These are phyloP conservation scores for Starmerella ratchasimensis DNA, from an alignment of 805 yeast species.

Conservation along the genomic window DNA sequence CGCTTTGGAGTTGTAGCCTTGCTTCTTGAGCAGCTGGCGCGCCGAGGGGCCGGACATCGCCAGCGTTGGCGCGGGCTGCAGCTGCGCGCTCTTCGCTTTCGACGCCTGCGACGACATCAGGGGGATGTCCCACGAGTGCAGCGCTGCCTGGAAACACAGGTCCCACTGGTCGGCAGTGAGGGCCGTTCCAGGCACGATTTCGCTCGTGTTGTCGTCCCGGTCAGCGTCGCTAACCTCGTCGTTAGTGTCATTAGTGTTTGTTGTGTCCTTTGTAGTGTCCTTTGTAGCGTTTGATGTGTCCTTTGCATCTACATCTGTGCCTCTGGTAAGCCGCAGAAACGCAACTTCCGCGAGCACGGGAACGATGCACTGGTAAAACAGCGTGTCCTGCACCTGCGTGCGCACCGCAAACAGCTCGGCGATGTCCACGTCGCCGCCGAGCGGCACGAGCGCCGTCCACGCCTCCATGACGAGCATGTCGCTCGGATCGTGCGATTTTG, in stretches of 20 bases:
- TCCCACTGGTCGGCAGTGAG: slow-evolving; percentile 50
- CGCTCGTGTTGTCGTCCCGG: too few relatives aligned
- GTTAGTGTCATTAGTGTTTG: too few relatives aligned
- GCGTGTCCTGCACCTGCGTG: slow-evolving; percentile 3
- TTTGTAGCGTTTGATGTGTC: too few relatives aligned
- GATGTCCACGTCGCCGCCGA: slow-evolving; percentile 3
- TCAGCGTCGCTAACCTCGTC: too few relatives aligned
- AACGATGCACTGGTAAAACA: slow-evolving; percentile 6
- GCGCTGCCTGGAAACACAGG: slow-evolving; percentile 38
- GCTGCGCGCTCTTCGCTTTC: background rate
- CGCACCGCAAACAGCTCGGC: slow-evolving; percentile 6
- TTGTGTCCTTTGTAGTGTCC: too few relatives aligned
- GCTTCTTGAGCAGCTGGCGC: background rate
- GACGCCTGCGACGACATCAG: slow-evolving; percentile 15
- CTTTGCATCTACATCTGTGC: too few relatives aligned
- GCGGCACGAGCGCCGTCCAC: slow-evolving; percentile 9
- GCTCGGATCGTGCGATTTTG: slow-evolving; percentile 5
- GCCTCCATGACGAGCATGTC: slow-evolving; percentile 7
- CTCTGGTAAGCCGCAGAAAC: background rate
- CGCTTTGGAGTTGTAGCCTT: background rate
- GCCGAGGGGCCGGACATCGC: background rate
- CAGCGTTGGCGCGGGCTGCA: background rate
- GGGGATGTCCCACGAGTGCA: slow-evolving; percentile 34
- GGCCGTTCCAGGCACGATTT: too few relatives aligned
- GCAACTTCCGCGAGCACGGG: slow-evolving; percentile 11